Base-by-base conservation (phyloP, 208 protist species). In the Lotmaria passim region DNA sequence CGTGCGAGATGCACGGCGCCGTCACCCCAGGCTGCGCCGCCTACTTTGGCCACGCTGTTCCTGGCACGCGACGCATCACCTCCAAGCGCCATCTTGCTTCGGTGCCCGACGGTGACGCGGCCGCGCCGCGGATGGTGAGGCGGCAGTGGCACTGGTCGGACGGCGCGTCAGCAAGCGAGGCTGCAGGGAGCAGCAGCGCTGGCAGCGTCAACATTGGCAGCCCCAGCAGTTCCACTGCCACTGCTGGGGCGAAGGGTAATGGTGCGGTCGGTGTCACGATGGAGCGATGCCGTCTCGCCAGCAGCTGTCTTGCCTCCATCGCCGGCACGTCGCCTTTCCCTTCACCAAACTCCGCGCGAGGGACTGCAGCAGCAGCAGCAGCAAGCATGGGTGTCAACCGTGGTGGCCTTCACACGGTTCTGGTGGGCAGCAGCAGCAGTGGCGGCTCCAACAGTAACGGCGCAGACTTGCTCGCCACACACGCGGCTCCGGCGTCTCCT, bases 91-190 rank as follows among this genome's bases (percentile, higher is more conserved):
- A 23, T 12, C 41, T 52, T 44, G n/a, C 39, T 26, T 28, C 30
- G 8, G 11, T 64, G 17, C 26, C 23, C 30, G 30, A 39, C 26
- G n/a, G 19, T 15, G 44, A 48, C 30, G 31, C n/a, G 15, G 57
- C 3, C 30, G 7, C 58, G 30, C n/a, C 43, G 26, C 58, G 38
- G 44, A 17, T 53, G 24, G 1, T 41, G 23, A 64, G 17, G 43
- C 28, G 44, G 26, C 58, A 64, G 31, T 52, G 23, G 58, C 58
- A 53, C 31, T 64, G 58, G 58, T 34, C 58, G 1, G 58, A 34
- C 36, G 36, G 36, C 12, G 36, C 36, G 12, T 41, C 36, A 12
- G 10, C 36, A 12, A 41, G 36, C 12, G 36, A 12, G 36, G 36
- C 10, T 12, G 36, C 36, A 7, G 36, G 43, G 17, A 33, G 24